phyloP scores from a whole-genome alignment of 768 basidiomycete genomes.

The Paxillus ammoniavirescens region DNA sequence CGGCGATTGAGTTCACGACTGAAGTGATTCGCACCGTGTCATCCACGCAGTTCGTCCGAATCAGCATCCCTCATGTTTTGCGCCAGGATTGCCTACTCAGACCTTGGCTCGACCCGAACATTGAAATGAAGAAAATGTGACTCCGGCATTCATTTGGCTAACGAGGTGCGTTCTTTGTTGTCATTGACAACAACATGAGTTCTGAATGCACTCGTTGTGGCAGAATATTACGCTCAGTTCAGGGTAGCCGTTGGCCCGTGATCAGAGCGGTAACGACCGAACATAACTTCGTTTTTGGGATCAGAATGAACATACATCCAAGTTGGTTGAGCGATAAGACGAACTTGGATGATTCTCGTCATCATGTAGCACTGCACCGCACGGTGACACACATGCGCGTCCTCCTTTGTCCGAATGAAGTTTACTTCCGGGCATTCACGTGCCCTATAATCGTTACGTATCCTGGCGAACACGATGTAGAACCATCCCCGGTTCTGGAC shows the following conservation, averaged over 20 bases:
- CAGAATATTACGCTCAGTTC: conserved; percentile 6
- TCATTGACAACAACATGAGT: conserved; percentile 20
- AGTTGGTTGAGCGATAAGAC: conserved; percentile 6
- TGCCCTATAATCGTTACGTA: conserved; percentile 26
- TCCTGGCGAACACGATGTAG: conserved; percentile 20
- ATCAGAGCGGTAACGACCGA: background rate
- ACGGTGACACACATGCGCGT: conserved; percentile 4
- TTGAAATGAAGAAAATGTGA: conserved; percentile 5
- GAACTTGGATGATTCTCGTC: conserved; percentile 16
- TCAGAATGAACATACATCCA: conserved; percentile 7
- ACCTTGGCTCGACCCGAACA: conserved; percentile 3
- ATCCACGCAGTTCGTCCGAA: background rate
- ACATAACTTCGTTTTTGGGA: conserved; percentile 6
- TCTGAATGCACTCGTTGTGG: conserved; percentile 25
- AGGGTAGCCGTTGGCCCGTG: background rate
- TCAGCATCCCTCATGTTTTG: background rate
- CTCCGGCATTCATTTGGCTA: conserved; percentile 3
- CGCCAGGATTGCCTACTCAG: conserved; percentile 13
- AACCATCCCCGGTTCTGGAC: conserved; percentile 20
- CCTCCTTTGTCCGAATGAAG: conserved; percentile 12
- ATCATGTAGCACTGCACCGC: conserved; percentile 10
- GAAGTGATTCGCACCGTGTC: conserved; percentile 26
- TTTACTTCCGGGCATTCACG: conserved; percentile 27
- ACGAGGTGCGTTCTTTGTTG: conserved; percentile 21
- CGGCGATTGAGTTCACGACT: conserved; percentile 20